Evolutionary conservation across 2,329 filamentous ascomycete genomes (phyloP).

Genomic region (Claviceps sp.): DNA sequence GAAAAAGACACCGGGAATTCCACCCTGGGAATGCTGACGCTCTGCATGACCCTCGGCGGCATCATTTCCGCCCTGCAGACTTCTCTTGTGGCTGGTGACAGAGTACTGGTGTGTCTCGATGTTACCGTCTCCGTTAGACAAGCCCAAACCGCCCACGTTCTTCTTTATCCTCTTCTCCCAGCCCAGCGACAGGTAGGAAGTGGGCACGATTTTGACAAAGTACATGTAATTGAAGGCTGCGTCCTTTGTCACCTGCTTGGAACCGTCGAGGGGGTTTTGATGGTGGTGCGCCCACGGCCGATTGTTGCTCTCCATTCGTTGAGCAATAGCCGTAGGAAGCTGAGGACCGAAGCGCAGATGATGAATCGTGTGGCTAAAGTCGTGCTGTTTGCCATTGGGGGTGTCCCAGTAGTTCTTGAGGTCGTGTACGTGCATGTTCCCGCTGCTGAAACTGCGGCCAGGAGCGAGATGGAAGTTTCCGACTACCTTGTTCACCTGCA

Average conservation of each 20-base stretch:
- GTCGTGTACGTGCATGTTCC: conserved; percentile 96
- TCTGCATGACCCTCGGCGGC: conserved; percentile 82
- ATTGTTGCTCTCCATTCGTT: conserved; percentile 39
- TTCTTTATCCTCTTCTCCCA: conserved; percentile 51
- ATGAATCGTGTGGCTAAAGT: conserved; percentile 82
- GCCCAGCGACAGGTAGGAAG: conserved; percentile 83
- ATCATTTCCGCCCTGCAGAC: conserved; percentile 70
- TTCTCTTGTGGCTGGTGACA: conserved; percentile 91
- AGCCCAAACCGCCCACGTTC: conserved; percentile 15
- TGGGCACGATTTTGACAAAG: conserved; percentile 96
- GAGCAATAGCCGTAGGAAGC: conserved; percentile 57
- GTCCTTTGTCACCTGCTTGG: conserved; percentile 63
- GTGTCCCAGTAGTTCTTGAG: conserved; percentile 86
- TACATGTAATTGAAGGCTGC: conserved; percentile 96
- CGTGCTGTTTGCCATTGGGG: conserved; percentile 56
- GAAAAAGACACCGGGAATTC: conserved; percentile 97
- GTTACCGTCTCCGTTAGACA: conserved; percentile 55
- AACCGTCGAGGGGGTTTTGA: conserved; percentile 77
- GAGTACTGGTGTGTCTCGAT: conserved; percentile 98
- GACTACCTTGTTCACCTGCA: conserved; percentile 95
- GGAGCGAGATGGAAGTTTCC: conserved; percentile 98
- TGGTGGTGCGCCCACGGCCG: conserved; percentile 78
- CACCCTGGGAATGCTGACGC: conserved; percentile 74
- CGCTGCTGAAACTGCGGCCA: conserved; percentile 88
- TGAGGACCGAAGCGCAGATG: conserved; percentile 85